Evolutionary conservation across 768 basidiomycete genomes (phyloP).

Genomic region (Leccinum boreale): DNA sequence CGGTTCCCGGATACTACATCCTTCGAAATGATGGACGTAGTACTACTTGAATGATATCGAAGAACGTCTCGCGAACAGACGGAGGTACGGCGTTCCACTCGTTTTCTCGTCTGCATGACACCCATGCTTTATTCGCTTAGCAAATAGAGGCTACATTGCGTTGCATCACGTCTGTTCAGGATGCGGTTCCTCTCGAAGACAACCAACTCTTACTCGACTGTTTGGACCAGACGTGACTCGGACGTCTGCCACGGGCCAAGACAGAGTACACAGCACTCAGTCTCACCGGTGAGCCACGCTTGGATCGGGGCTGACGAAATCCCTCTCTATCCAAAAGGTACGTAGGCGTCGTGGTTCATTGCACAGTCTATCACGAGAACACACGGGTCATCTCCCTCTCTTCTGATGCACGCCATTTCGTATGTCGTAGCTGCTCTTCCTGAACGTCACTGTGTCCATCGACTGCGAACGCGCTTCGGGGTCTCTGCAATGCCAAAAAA

Average conservation of each 20-base stretch:
- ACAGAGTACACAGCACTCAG: constrained; percentile 70
- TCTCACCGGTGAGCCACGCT: constrained; percentile 59
- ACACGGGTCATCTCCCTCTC: constrained; percentile 33
- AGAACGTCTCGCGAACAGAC: constrained; percentile 46
- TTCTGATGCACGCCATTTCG: constrained; percentile 61
- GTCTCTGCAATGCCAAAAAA: constrained; percentile 82
- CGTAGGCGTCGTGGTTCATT: constrained; percentile 80
- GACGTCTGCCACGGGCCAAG: constrained; percentile 57
- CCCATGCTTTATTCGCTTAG: constrained; percentile 37
- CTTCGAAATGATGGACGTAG: constrained; percentile 71
- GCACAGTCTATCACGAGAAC: constrained; percentile 37
- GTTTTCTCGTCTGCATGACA: background rate
- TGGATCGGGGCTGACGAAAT: background rate
- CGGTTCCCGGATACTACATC: constrained; percentile 66
- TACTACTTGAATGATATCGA: constrained; percentile 63
- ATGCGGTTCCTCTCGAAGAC: constrained; percentile 68
- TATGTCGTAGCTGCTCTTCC: constrained; percentile 71
- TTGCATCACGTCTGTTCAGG: constrained; percentile 82
- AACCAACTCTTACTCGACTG: constrained; percentile 55
- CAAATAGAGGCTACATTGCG: constrained; percentile 85
- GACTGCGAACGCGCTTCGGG: constrained; percentile 79
- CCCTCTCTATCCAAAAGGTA: constrained; percentile 38
- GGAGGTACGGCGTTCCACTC: constrained; percentile 7
- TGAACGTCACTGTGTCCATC: constrained; percentile 65
- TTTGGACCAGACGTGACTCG: constrained; percentile 69